Base-by-base conservation (phyloP, 345 rosid genomes). In the Turnera subulata region DNA sequence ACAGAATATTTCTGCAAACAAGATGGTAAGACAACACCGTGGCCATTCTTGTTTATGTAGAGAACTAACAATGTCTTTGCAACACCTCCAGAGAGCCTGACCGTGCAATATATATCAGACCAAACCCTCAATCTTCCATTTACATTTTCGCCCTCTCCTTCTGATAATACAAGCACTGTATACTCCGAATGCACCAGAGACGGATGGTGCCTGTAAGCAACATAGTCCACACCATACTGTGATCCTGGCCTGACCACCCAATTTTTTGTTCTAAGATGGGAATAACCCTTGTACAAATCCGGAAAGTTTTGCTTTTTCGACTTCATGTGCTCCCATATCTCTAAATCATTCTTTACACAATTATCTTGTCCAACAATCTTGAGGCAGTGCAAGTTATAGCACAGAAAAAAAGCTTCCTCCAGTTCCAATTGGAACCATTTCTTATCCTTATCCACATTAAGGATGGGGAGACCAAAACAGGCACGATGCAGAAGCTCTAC, bases 181-280 rank as follows among this genome's bases (percentile, higher is more conserved):
- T 77, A 91, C 44, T 89, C 91, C 18, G 97, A 82, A 74, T 89
- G 97, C 49, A 92, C 97, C 50, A 86, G 71, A 53, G 91, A 78
- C 0, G 97, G 97, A 64, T 84, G 93, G 57, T 92, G 96, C 17
- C 78, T 78, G 59, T 93, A 89, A 1, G 85, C 94, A 50, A 85
- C 94, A 50, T 72, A 85, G 56, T 89, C 91, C 23, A 84, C 94
- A 38, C 95, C 95, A 57, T 82, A 92, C 63, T 80, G 91, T 15
- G 73, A 71, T 42, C 97, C 97, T 0, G 82, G 73, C 67, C 88
- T 77, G 55, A 89, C 73, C 50, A 89, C 84, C 97, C 96, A 87
- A 67, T 85, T 89, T 64, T 78, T 89, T 2, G 15, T 55, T 6
- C 91, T 71, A 48, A 89, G 75, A 75, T 87, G 94, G 9, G 88